A percentile compares a stretch with the other conserved stretches of the same genome.
Conservation (phyloP, 2,329 filamentous ascomycete species). For the Hysterium pulicare region DNA sequence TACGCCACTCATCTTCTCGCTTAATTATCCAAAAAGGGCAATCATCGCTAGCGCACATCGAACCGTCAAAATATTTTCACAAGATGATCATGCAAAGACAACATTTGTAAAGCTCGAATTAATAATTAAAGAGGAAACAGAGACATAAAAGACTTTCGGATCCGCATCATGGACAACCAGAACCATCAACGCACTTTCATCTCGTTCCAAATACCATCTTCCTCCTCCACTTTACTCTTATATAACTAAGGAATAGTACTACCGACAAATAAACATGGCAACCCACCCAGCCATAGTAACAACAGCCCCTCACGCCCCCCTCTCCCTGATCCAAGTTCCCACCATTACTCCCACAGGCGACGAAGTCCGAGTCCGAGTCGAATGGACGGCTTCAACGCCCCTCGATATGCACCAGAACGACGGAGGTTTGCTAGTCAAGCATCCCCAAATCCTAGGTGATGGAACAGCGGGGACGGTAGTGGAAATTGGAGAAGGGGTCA, state of each 20-base stretch:
- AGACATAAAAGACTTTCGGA: no score
- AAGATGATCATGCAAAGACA: no score
- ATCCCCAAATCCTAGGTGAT: conserved; percentile 52
- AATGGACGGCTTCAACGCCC: conserved; percentile 60
- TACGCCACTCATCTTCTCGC: no score
- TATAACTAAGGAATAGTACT: not conserved
- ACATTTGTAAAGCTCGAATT: no score
- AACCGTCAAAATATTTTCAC: no score
- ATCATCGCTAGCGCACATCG: no score
- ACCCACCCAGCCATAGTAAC: conserved; percentile 43
- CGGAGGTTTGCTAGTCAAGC: conserved; percentile 53
- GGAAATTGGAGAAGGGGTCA: conserved; percentile 45
- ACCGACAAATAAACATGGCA: conserved; percentile 15
- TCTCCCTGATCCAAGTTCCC: conserved; percentile 35
- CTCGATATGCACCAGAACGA: conserved; percentile 62
- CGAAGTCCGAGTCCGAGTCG: conserved; percentile 54
- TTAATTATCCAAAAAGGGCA: no score
- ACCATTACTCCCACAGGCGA: conserved; percentile 33
- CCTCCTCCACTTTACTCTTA: not conserved
- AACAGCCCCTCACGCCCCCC: conserved; percentile 33
- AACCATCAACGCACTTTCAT: no score
- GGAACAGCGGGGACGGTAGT: conserved; percentile 53
- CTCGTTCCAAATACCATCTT: no score
- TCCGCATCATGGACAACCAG: no score
- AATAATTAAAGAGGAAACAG: no score